A percentile compares a stretch with the other conserved stretches of the same genome.
Evolutionary conservation across 106 monocot genomes (phyloP).

Genomic region (Dendrobium catenatum): DNA sequence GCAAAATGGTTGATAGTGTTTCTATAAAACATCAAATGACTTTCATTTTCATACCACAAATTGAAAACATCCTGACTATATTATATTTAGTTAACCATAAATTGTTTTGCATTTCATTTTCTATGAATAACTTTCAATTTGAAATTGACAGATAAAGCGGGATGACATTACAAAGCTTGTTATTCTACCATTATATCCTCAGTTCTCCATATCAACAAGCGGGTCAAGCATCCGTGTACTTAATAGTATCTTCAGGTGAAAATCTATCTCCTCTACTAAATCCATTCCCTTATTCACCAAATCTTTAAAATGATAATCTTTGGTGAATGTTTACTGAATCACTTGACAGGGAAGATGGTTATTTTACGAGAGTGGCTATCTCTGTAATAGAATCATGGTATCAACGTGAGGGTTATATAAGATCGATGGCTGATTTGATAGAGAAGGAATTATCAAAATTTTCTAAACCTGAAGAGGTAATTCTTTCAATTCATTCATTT

Average conservation of each 20-base stretch:
- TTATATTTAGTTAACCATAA: background rate
- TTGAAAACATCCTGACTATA: background rate
- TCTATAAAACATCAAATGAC: background rate
- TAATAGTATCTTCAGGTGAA: constrained; percentile 52
- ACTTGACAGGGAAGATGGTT: constrained; percentile 57
- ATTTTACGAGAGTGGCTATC: constrained; percentile 54
- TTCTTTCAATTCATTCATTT: background rate
- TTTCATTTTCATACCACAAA: background rate
- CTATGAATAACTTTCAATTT: background rate
- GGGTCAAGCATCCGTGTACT: constrained; percentile 82
- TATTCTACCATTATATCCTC: constrained; percentile 89
- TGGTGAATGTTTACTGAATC: background rate
- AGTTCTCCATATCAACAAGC: constrained; percentile 89
- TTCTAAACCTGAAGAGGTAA: constrained; percentile 61
- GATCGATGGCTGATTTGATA: constrained; percentile 81
- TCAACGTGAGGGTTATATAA: constrained; percentile 69
- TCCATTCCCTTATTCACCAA: background rate
- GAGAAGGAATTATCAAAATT: constrained; percentile 58
- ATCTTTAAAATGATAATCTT: background rate
- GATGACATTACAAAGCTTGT: constrained; percentile 75
- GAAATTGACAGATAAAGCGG: constrained; percentile 51
- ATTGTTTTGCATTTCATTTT: constrained; percentile 1
- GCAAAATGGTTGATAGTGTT: background rate
- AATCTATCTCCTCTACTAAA: background rate
- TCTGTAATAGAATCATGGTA: constrained; percentile 93